These are phyloP conservation scores for Furcasterigmium sp. DNA, from an alignment of 2,329 filamentous ascomycete species.

Conservation along the genomic window DNA sequence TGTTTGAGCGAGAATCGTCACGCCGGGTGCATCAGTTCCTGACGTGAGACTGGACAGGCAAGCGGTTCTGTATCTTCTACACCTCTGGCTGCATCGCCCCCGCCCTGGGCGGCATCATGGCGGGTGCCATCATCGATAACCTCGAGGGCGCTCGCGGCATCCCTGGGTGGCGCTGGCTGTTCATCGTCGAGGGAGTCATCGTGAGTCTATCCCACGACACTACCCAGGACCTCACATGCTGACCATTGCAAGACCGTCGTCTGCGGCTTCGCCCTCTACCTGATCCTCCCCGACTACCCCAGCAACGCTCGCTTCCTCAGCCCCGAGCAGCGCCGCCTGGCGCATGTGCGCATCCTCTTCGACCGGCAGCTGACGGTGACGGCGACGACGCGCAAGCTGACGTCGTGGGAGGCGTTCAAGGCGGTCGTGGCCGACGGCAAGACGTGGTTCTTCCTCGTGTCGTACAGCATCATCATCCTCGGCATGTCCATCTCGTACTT, in stretches of 20 bases:
- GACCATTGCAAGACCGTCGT: conserved; percentile 15
- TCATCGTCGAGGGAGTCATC: conserved; percentile 28
- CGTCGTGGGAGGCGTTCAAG: conserved; percentile 11
- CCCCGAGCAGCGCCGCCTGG: conserved; percentile 20
- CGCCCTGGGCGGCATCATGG: conserved; percentile 31
- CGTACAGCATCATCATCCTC: conserved; percentile 27
- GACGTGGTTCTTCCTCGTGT: conserved; percentile 37
- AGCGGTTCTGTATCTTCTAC: conserved; percentile 41
- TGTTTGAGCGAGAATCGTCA: too few species aligned
- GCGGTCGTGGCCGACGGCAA: conserved; percentile 33
- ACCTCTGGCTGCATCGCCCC: conserved; percentile 47
- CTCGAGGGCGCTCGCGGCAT: conserved; percentile 20
- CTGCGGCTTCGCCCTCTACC: conserved; percentile 16
- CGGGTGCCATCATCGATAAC: conserved; percentile 31
- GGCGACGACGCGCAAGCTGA: conserved; percentile 3
- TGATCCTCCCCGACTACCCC: conserved; percentile 14
- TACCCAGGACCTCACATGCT: too few species aligned
- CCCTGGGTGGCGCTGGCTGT: conserved; percentile 21
- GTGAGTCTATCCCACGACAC: too few species aligned
- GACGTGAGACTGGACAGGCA: conserved; percentile 35
- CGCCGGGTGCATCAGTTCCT: too few species aligned
- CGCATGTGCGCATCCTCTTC: conserved; percentile 28
- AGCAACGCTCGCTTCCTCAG: conserved; percentile 13
- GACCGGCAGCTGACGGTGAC: conserved; percentile 8
- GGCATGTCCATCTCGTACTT: conserved; percentile 13